Percentiles rank a stretch among this genome's conserved stretches.
Conservation (phyloP, 2,329 filamentous ascomycete genomes). For the Laburnicola sp. region DNA sequence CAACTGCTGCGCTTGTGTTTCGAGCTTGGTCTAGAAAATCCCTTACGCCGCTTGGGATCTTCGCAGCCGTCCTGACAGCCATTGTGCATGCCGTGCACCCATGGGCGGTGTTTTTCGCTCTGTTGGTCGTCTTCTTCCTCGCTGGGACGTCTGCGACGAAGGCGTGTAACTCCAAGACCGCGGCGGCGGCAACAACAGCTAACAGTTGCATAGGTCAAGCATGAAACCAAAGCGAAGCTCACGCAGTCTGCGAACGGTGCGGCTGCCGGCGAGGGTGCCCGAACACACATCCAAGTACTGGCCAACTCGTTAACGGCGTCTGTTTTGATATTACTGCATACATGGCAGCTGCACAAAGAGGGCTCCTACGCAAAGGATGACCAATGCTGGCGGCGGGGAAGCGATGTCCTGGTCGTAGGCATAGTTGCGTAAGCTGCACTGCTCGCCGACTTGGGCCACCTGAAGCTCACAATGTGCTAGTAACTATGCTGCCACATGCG, state of each 20-base stretch:
- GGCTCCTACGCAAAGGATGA: conserved; percentile 30
- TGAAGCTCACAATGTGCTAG: conserved; percentile 54
- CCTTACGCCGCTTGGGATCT: conserved; percentile 75
- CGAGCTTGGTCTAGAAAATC: conserved; percentile 55
- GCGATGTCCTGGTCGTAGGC: conserved; percentile 50
- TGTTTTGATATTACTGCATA: conserved; percentile 60
- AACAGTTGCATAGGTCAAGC: conserved; percentile 67
- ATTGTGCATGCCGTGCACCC: conserved; percentile 85
- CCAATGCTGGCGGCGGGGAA: conserved; percentile 47
- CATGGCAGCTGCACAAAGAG: conserved; percentile 48
- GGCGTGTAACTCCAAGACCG: conserved; percentile 49
- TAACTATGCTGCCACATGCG: conserved; percentile 88
- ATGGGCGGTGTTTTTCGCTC: conserved; percentile 85
- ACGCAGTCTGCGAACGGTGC: conserved; percentile 76
- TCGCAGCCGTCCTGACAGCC: conserved; percentile 73
- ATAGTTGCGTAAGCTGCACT: conserved; percentile 49
- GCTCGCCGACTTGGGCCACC: not conserved
- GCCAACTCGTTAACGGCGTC: conserved; percentile 84
- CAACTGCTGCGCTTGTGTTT: conserved; percentile 44
- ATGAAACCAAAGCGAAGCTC: conserved; percentile 78
- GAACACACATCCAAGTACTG: conserved; percentile 85
- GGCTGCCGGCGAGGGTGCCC: conserved; percentile 76
- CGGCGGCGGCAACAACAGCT: not conserved
- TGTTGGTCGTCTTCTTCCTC: conserved; percentile 84
- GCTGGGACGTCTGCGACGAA: conserved; percentile 83